These are phyloP conservation scores for Plasmodium vinckei DNA, from an alignment of 169 alveolate genomes.

Conservation along the genomic window DNA sequence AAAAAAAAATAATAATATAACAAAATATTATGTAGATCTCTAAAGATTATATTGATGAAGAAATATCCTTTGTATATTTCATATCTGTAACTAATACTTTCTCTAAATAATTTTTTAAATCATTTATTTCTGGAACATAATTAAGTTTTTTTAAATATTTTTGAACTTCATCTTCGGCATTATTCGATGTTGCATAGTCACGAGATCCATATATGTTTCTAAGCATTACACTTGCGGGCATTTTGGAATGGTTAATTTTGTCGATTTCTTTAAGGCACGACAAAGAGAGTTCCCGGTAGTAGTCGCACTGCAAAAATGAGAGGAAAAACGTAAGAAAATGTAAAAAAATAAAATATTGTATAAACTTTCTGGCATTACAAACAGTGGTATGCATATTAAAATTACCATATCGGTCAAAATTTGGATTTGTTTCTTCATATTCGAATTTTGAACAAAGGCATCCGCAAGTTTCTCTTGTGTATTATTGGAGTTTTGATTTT, in stretches of 20 bases:
- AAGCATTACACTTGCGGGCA: constrained; percentile 70
- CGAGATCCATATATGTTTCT: constrained; percentile 59
- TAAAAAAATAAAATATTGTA: background rate
- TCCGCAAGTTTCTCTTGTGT: background rate
- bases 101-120: constrained; percentile 37
- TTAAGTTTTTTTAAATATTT: constrained; percentile 54
- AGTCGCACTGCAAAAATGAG: constrained; percentile 42
- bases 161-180: constrained; percentile 54
- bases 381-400: background rate
- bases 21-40: background rate
- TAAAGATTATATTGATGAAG: constrained; percentile 23
- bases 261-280: constrained; percentile 70
- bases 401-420: constrained; percentile 39
- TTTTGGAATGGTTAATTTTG: constrained; percentile 35
- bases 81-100: constrained; percentile 52
- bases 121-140: constrained; percentile 56
- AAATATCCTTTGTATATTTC: constrained; percentile 65
- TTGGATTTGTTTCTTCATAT: constrained; percentile 32
- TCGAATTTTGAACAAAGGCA: constrained; percentile 3
- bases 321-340: background rate
- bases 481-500: background rate
- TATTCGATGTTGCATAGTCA: constrained; percentile 31
- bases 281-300: constrained; percentile 51
- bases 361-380: background rate
- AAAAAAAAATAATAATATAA: background rate